These are phyloP conservation scores for Penicillium crystallinum DNA, from an alignment of 495 filamentous ascomycete genomes.

Conservation along the genomic window DNA sequence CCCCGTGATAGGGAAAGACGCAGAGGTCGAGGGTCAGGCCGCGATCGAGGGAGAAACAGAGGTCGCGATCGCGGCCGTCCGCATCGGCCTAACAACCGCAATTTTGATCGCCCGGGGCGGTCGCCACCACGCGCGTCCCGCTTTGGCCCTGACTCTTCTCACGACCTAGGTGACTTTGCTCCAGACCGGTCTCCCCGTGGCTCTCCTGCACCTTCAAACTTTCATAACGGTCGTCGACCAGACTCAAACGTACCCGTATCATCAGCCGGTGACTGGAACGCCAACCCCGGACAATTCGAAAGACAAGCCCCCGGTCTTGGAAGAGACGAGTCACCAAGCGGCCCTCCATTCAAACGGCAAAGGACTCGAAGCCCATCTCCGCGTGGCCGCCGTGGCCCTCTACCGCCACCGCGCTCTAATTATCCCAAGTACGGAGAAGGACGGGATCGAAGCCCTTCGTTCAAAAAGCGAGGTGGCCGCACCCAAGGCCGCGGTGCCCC, in stretches of 20 bases:
- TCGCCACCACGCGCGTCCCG: constrained; percentile 38
- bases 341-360: constrained; percentile 36
- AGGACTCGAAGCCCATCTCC: constrained; percentile 47
- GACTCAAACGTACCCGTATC: constrained; percentile 7
- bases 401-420: constrained; percentile 20
- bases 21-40: constrained; percentile 37
- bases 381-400: constrained; percentile 18
- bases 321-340: constrained; percentile 32
- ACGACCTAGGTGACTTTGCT: constrained; percentile 28
- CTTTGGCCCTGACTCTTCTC: constrained; percentile 27
- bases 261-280: constrained; percentile 17
- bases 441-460: constrained; percentile 28
- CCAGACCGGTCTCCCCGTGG: constrained; percentile 27
- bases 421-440: constrained; percentile 25
- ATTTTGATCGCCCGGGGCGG: constrained; percentile 27
- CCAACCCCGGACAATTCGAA: constrained; percentile 14
- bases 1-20: constrained; percentile 33
- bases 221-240: constrained; percentile 12
- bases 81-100: constrained; percentile 26
- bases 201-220: constrained; percentile 24
- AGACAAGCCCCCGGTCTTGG: constrained; percentile 19
- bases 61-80: constrained; percentile 32
- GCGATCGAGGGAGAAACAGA: constrained; percentile 34
- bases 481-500: constrained; percentile 31
- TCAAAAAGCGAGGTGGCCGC: constrained; percentile 29